phyloP scores from a whole-genome alignment of 352 stramenopile genomes.

The Phytophthora palmivora region DNA sequence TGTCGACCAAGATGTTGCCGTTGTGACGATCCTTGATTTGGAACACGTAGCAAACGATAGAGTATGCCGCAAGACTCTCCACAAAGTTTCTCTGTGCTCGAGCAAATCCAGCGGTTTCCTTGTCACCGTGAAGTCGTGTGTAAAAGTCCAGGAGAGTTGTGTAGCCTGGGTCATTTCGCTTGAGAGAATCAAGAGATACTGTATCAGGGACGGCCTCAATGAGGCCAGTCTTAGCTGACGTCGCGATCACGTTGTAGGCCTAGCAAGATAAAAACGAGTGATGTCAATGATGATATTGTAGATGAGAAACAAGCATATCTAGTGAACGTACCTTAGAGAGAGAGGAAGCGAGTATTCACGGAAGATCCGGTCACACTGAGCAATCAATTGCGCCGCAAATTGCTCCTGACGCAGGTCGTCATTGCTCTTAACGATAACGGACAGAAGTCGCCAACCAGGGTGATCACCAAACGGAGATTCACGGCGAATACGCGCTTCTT shows the following conservation, averaged over 20 bases:
- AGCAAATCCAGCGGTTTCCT: slow-evolving; percentile 76
- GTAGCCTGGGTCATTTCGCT: slow-evolving; percentile 88
- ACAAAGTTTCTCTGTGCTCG: slow-evolving; percentile 90
- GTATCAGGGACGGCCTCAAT: slow-evolving; percentile 97
- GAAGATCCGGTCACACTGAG: slow-evolving; percentile 96
- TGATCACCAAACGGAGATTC: slow-evolving; percentile 60
- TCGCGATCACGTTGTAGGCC: slow-evolving; percentile 98
- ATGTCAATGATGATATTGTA: slow-evolving; percentile 37
- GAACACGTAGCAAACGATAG: slow-evolving; percentile 98
- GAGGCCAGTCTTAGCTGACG: slow-evolving; percentile 92
- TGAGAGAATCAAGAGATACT: slow-evolving; percentile 97
- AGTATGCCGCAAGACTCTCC: slow-evolving; percentile 96
- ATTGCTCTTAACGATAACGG: slow-evolving; percentile 98
- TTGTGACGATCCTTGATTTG: slow-evolving; percentile 99
- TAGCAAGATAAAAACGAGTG: slow-evolving; percentile 27
- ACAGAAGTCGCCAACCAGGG: slow-evolving; percentile 73
- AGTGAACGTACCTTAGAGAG: slow-evolving; percentile 73
- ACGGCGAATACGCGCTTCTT: slow-evolving; percentile 70
- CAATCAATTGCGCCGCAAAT: slow-evolving; percentile 97
- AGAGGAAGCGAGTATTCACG: slow-evolving; percentile 93
- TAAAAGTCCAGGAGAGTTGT: slow-evolving; percentile 95
- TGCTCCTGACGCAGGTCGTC: slow-evolving; percentile 98
- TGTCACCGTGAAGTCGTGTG: slow-evolving; percentile 89
- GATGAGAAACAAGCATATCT: slow-evolving; percentile 13
- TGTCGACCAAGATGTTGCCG: slow-evolving; percentile 99